Percentiles rank a stretch among this genome's conserved stretches.
These are phyloP conservation scores for Camelina sativa DNA, from an alignment of 345 rosid species.

Conservation along the genomic window DNA sequence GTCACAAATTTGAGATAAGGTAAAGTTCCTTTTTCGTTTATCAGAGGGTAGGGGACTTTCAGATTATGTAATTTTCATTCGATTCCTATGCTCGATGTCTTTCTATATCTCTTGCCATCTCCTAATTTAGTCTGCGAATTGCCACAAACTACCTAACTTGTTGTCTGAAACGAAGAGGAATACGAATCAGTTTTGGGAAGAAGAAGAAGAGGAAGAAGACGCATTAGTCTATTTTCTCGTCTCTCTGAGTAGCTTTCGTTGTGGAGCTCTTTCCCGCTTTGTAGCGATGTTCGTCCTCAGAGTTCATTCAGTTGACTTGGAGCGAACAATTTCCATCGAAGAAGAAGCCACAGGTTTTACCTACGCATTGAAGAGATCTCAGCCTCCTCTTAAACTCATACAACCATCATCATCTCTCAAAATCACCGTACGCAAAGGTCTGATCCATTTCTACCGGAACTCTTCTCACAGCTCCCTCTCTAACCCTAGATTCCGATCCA, in stretches of 20 bases:
- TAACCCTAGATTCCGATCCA: conserved; percentile 68
- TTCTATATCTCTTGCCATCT: no score
- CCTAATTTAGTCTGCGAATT: no score
- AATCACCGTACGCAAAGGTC: conserved; percentile 72
- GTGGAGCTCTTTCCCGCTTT: conserved; percentile 12
- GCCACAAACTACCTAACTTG: no score
- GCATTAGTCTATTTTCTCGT: background rate
- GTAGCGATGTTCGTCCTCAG: conserved; percentile 69
- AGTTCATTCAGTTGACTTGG: conserved; percentile 84
- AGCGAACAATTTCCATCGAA: conserved; percentile 57
- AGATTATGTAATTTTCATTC: no score
- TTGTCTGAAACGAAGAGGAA: no score
- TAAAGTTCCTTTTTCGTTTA: no score
- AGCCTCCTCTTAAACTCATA: conserved; percentile 32
- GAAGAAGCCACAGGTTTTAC: conserved; percentile 60
- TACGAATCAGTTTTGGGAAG: no score
- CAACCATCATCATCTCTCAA: conserved; percentile 44
- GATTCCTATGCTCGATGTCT: no score
- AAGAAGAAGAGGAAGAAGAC: background rate
- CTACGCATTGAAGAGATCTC: conserved; percentile 41
- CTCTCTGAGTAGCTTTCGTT: background rate
- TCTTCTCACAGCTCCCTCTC: conserved; percentile 66
- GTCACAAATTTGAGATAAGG: no score
- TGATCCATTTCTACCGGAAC: conserved; percentile 70
- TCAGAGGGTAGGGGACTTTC: no score